These are phyloP conservation scores for Tylopilus orsonianus DNA, from an alignment of 1,284 basidiomycete species.

Conservation along the genomic window DNA sequence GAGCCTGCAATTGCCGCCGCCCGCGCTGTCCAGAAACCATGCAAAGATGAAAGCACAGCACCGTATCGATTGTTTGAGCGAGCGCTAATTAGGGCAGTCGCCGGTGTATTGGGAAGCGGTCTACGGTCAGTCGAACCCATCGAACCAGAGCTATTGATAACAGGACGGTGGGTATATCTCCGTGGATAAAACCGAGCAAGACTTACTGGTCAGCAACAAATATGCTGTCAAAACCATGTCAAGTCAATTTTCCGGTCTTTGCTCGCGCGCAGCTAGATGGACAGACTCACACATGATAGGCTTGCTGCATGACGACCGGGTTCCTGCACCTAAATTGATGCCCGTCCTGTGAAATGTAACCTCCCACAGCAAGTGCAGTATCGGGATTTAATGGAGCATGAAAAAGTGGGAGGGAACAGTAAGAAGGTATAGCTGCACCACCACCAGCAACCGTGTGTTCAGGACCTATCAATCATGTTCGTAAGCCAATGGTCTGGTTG, in stretches of 20 bases:
- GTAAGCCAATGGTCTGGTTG: neutral
- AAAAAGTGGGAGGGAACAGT: slow-evolving; percentile 55
- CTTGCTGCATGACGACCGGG: slow-evolving; percentile 47
- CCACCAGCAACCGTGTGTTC: slow-evolving; percentile 45
- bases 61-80: slow-evolving; percentile 52
- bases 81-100: slow-evolving; percentile 38
- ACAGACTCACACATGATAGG: slow-evolving; percentile 26
- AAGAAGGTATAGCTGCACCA: slow-evolving; percentile 48
- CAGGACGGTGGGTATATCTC: neutral
- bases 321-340: slow-evolving; percentile 52
- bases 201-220: slow-evolving; percentile 31
- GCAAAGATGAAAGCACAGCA: slow-evolving; percentile 54
- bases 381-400: slow-evolving; percentile 42
- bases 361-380: slow-evolving; percentile 32
- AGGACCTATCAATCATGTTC: slow-evolving; percentile 34
- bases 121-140: slow-evolving; percentile 44
- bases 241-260: neutral
- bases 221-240: slow-evolving; percentile 17
- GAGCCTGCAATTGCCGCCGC: slow-evolving; percentile 37
- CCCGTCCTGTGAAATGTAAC: slow-evolving; percentile 54
- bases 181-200: neutral
- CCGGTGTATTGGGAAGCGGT: slow-evolving; percentile 49
- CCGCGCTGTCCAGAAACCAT: slow-evolving; percentile 56
- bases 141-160: slow-evolving; percentile 47
- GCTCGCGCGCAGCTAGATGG: neutral